phyloP scores from a whole-genome alignment of 768 basidiomycete species.

The Neoboletus subvelutipes region DNA sequence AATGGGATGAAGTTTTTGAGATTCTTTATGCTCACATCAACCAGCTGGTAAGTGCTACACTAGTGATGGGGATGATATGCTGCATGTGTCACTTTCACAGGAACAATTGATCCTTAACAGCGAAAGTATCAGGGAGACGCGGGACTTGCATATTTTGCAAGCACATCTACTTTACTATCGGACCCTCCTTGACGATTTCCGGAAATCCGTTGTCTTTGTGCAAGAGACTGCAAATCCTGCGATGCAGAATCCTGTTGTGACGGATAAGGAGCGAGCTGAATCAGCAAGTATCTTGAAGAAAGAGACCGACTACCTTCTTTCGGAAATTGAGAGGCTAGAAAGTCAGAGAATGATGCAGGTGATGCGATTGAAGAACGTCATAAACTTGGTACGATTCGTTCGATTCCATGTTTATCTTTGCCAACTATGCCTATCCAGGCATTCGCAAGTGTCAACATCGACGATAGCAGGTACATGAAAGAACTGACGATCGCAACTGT shows the following conservation, averaged over 20 bases:
- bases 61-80: not conserved
- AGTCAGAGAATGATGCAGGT: constrained; percentile 30
- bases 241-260: constrained; percentile 33
- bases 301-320: constrained; percentile 48
- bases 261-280: constrained; percentile 1
- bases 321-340: constrained; percentile 51
- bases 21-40: constrained; percentile 50
- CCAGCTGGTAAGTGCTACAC: constrained; percentile 40
- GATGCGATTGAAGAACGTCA: constrained; percentile 33
- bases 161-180: constrained; percentile 59
- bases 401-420: not conserved
- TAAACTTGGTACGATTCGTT: constrained; percentile 29
- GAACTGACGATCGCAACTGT: constrained; percentile 47
- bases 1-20: constrained; percentile 63
- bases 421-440: constrained; percentile 36
- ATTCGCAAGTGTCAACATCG: constrained; percentile 58
- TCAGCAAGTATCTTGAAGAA: constrained; percentile 39
- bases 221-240: constrained; percentile 48
- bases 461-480: constrained; percentile 52
- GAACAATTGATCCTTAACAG: constrained; percentile 44
- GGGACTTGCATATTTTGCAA: constrained; percentile 53
- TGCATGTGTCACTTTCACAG: constrained; percentile 25
- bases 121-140: constrained; percentile 45
- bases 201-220: constrained; percentile 51
- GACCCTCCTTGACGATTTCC: constrained; percentile 53